Evolutionary conservation across 257 asterid species (phyloP).

Genomic region (Ballota nigra): DNA sequence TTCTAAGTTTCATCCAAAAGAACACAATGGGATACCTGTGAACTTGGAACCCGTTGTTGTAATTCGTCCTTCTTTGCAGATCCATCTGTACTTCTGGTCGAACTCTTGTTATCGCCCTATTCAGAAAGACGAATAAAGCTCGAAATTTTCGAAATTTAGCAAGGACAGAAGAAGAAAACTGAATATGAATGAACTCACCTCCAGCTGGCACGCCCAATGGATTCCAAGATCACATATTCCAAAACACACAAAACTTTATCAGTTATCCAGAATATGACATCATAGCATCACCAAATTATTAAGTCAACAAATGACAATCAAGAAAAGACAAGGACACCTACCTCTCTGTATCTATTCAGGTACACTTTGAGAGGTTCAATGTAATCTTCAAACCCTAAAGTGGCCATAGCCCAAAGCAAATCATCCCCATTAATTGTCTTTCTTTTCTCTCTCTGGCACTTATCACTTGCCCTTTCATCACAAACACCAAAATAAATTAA

Average conservation of each 20-base stretch:
- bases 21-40: constrained; percentile 41
- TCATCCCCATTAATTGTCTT: constrained; percentile 93
- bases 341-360: constrained; percentile 82
- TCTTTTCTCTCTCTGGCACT: constrained; percentile 90
- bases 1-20: background rate
- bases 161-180: background rate
- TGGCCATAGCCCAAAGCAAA: constrained; percentile 88
- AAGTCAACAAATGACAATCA: background rate
- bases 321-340: constrained; percentile 23
- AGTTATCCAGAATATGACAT: constrained; percentile 24
- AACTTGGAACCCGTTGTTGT: constrained; percentile 46
- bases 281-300: constrained; percentile 2
- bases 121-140: constrained; percentile 12
- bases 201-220: constrained; percentile 61
- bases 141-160: background rate
- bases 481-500: constrained; percentile 16
- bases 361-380: constrained; percentile 86
- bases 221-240: constrained; percentile 23
- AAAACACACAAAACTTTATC: constrained; percentile 9
- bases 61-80: constrained; percentile 65
- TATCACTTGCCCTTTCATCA: constrained; percentile 78
- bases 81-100: constrained; percentile 71
- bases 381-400: constrained; percentile 90
- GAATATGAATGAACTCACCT: constrained; percentile 49
- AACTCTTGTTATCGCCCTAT: constrained; percentile 89